Evolutionary conservation across 805 yeast genomes (phyloP), one percentile per base, ranked within the genome.

Genomic region (Myxozyma lipomycoides): DNA sequence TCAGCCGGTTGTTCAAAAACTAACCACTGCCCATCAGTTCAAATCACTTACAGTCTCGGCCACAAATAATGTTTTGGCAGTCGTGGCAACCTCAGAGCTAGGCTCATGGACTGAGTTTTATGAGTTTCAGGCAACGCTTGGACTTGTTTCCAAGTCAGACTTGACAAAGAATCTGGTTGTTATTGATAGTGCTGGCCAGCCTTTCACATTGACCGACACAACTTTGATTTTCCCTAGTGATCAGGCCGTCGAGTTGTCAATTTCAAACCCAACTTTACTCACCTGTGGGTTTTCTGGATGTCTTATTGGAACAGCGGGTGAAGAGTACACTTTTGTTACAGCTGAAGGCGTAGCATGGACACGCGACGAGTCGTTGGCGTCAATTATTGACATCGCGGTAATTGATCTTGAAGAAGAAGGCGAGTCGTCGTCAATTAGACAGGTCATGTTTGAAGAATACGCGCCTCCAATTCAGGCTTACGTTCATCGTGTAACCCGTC

Each of bases 351-450:
- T 45, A 4, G 19, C 36, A 4, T 64, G 66, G 67, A 40, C 55
- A 5, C 60, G 66, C 6, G 62, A 66, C 19, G 69, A 68, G 42
- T 63, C 67, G 12, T 54, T 64, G 24, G 59, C 67, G 6, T 30
- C 55, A 2, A 58, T 57, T 19, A 51, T 48, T 19, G 48, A 56
- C n/a, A 62, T 60, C 2, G 51, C 56, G 18, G 61, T 68, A 36
- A 51, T 68, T 23, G 63, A 64, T 24, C 53, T 61, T 4, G 61
- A 59, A 34, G 62, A 58, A 22, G 51, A 49, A 22, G 56, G 50
- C 18, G 52, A 62, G n/a, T 48, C 53, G 19, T 42, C 54, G 19
- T 56, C 65, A 2, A 60, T 51, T 19, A 65, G 59, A 23, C 66
- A 65, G 28, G 56, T 65, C 3, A 41, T 58, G 34, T 62, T 55